Evolutionary conservation across 768 basidiomycete species (phyloP).

Genomic region (Boletus fagicola): DNA sequence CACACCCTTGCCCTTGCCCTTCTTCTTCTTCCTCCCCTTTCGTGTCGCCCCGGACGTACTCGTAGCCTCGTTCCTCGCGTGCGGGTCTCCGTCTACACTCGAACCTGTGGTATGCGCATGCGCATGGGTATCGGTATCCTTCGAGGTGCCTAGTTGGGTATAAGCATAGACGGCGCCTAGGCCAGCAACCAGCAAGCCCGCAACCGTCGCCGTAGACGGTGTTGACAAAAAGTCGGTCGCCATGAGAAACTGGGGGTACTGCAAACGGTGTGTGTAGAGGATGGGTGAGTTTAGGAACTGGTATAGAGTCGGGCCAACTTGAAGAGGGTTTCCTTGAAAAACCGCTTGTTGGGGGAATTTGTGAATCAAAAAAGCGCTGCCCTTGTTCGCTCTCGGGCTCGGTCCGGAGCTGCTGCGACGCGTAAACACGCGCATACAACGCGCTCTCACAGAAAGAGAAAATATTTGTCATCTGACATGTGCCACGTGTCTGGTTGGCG

Average conservation of each 20-base stretch:
- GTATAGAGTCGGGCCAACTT: neutral
- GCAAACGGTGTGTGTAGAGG: neutral
- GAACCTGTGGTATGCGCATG: neutral
- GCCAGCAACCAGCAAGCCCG: slow-evolving; percentile 27
- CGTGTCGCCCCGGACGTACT: neutral
- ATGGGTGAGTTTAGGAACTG: neutral
- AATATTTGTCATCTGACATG: no score
- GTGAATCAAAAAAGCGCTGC: neutral
- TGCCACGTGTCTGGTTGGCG: no score
- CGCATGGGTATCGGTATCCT: neutral
- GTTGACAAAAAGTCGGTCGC: slow-evolving; percentile 45
- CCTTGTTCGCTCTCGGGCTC: neutral
- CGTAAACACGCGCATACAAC: slow-evolving; percentile 33
- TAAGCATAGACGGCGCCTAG: slow-evolving; percentile 21
- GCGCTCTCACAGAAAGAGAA: neutral
- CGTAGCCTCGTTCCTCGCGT: neutral
- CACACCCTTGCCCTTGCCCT: neutral
- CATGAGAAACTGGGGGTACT: slow-evolving; percentile 6
- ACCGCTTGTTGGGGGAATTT: neutral
- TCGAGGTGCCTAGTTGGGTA: neutral
- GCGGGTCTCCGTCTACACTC: neutral
- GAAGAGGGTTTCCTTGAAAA: neutral
- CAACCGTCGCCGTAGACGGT: slow-evolving; percentile 33
- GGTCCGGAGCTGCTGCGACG: slow-evolving; percentile 2
- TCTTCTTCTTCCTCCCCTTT: neutral